These are phyloP conservation scores for Diplodia corticola DNA, from an alignment of 2,329 filamentous ascomycete species.

Conservation along the genomic window DNA sequence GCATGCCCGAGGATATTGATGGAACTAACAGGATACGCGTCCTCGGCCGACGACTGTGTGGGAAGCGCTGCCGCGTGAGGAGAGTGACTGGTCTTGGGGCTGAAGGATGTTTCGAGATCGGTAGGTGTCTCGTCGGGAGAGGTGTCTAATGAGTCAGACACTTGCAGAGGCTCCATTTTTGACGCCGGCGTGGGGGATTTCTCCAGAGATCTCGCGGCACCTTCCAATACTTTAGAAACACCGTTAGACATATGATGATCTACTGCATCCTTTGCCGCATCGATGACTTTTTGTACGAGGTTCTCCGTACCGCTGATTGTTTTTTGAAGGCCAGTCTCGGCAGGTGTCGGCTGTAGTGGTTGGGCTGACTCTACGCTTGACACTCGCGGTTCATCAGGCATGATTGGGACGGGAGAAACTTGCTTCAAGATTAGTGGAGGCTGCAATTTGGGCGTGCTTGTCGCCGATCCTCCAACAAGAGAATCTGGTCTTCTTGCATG, in stretches of 20 bases:
- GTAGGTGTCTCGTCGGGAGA: background rate
- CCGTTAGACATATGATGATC: slow-evolving; percentile 38
- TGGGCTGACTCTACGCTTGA: background rate
- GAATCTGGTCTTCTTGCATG: background rate
- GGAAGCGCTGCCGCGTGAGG: background rate
- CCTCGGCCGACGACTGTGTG: background rate
- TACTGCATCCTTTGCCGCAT: slow-evolving; percentile 38
- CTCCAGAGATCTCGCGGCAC: slow-evolving; percentile 39
- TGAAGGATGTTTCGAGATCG: background rate
- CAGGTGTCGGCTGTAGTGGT: background rate
- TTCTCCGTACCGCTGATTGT: slow-evolving; percentile 44
- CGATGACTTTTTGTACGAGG: slow-evolving; percentile 45
- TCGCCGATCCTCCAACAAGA: background rate
- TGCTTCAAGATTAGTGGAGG: background rate
- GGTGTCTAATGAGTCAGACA: slow-evolving; percentile 10
- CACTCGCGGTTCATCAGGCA: background rate
- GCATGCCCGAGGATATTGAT: background rate
- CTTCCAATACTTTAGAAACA: slow-evolving; percentile 43
- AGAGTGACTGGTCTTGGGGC: background rate
- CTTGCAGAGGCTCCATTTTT: slow-evolving; percentile 22
- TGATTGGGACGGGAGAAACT: background rate
- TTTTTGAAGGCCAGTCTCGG: background rate
- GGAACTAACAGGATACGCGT: background rate
- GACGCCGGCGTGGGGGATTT: slow-evolving; percentile 30
- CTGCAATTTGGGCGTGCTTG: background rate